These are phyloP conservation scores for Beauveria scarabaeidicola DNA, from an alignment of 2,329 filamentous ascomycete species.

Conservation along the genomic window DNA sequence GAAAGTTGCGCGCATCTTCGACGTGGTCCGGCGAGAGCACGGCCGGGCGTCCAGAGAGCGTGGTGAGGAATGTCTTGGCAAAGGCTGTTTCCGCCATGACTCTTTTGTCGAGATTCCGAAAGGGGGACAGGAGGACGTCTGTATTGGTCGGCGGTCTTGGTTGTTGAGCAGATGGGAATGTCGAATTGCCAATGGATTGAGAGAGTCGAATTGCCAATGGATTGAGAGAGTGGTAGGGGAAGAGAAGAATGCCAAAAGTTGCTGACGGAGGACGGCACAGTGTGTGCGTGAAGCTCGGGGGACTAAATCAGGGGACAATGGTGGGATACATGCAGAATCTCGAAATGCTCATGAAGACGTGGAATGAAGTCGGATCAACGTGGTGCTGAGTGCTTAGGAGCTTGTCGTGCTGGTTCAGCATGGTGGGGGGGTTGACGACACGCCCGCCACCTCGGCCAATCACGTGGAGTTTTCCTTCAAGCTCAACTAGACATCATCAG, in stretches of 20 bases:
- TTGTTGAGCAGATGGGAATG: background rate
- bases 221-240: no score
- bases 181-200: no score
- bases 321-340: background rate
- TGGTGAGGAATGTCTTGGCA: conserved; percentile 72
- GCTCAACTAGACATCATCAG: background rate
- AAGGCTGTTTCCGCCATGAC: conserved; percentile 77
- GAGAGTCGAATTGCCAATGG: no score
- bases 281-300: no score
- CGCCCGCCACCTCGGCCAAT: background rate
- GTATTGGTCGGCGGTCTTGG: background rate
- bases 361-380: background rate
- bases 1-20: conserved; percentile 73
- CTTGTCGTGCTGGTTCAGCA: background rate
- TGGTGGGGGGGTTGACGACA: background rate
- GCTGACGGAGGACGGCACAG: no score
- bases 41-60: conserved; percentile 67
- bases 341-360: background rate
- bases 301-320: background rate
- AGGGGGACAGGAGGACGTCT: no score
- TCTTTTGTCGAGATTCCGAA: background rate
- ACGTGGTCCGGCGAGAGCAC: conserved; percentile 87
- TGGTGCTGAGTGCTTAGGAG: background rate
- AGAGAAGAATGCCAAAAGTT: no score
- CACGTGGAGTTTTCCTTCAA: background rate